These are phyloP conservation scores for Salix dunnii DNA, from an alignment of 345 rosid genomes.

Conservation along the genomic window DNA sequence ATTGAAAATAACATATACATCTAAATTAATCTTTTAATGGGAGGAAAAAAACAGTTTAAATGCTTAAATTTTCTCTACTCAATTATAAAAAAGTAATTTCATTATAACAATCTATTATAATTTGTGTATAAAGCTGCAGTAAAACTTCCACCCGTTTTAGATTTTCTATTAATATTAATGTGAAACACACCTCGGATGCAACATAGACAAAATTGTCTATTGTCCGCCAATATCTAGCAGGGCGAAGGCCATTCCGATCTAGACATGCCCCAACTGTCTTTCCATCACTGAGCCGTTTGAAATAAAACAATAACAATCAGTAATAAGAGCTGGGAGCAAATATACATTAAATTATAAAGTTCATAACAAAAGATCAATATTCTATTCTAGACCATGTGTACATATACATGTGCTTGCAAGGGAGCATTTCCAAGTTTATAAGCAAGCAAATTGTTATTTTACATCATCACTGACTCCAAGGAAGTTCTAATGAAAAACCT, in stretches of 20 bases:
- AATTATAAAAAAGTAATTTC: too few relatives aligned
- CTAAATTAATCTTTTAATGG: too few relatives aligned
- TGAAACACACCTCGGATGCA: constrained; percentile 84
- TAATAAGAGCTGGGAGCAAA: constrained; percentile 19
- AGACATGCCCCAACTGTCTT: constrained; percentile 99
- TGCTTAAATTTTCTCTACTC: too few relatives aligned
- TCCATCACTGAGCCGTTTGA: constrained; percentile 76
- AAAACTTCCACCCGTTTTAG: too few relatives aligned
- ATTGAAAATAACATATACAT: too few relatives aligned
- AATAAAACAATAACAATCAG: constrained; percentile 38
- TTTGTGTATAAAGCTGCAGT: too few relatives aligned
- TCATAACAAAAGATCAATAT: neutral
- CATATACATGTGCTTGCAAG: neutral
- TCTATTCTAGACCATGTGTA: neutral
- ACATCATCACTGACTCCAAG: neutral
- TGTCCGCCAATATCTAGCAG: constrained; percentile 97
- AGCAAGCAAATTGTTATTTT: neutral
- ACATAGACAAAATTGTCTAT: constrained; percentile 91
- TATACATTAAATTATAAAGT: constrained; percentile 3
- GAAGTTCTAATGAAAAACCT: neutral
- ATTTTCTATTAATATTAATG: neutral
- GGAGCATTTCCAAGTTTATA: neutral
- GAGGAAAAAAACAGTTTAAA: too few relatives aligned
- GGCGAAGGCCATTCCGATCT: constrained; percentile 98
- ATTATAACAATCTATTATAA: too few relatives aligned